Conservation (phyloP, 495 filamentous ascomycete species). For the Margaritispora aquatica region DNA sequence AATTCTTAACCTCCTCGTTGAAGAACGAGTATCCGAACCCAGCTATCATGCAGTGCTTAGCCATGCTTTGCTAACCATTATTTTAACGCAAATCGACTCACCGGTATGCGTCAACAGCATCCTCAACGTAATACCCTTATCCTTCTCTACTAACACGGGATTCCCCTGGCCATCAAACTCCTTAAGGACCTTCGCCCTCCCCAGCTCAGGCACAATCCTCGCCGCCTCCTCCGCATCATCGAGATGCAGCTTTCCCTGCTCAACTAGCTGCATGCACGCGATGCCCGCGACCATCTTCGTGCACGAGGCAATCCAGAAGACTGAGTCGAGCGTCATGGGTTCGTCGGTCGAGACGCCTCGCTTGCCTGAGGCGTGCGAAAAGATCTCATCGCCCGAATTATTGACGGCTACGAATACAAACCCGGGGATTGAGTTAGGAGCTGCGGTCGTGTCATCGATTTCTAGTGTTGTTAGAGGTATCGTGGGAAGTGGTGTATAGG, state of each 20-base stretch:
- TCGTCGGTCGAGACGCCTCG: conserved; percentile 30
- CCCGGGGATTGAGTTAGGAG: conserved; percentile 38
- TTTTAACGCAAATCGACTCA: conserved; percentile 19
- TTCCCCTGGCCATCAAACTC: conserved; percentile 33
- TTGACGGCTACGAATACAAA: conserved; percentile 40
- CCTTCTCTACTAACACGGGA: conserved; percentile 38
- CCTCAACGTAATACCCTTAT: conserved; percentile 49
- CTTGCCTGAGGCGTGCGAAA: conserved; percentile 41
- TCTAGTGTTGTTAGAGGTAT: conserved; percentile 6
- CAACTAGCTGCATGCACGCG: conserved; percentile 57
- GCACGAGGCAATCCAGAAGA: conserved; percentile 57
- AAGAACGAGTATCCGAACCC: conserved; percentile 49
- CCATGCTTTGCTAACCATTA: too few species aligned
- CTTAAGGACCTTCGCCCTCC: conserved; percentile 39
- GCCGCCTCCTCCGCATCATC: conserved; percentile 46
- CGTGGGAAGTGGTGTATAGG: too few species aligned
- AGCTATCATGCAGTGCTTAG: too few species aligned
- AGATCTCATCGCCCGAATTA: conserved; percentile 40
- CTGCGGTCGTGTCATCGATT: conserved; percentile 33
- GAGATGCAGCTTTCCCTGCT: conserved; percentile 44
- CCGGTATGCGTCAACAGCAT: conserved; percentile 57
- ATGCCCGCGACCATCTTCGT: conserved; percentile 50
- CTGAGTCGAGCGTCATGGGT: conserved; percentile 43
- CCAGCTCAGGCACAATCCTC: conserved; percentile 44
- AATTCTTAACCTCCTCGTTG: conserved; percentile 44